phyloP scores from a whole-genome alignment of 108 stramenopile genomes.

The Licmophora abbreviata region DNA sequence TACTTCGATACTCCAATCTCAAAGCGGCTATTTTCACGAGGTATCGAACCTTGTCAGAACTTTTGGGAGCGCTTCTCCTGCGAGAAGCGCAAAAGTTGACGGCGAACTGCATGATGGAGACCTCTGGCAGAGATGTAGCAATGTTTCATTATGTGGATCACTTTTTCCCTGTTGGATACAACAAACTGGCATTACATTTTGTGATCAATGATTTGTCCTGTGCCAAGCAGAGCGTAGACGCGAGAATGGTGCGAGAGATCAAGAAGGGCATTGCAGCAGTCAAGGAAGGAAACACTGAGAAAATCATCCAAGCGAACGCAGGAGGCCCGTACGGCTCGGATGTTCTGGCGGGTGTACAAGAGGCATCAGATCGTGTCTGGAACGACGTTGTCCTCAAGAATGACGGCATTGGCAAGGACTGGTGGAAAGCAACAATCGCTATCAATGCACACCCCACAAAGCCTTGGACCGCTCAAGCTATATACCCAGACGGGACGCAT shows the following conservation, averaged over 20 bases:
- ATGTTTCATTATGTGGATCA: constrained; percentile 84
- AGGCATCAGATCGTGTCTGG: constrained; percentile 73
- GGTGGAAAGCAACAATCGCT: constrained; percentile 70
- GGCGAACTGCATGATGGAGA: constrained; percentile 78
- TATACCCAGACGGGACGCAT: constrained; percentile 57
- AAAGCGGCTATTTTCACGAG: constrained; percentile 84
- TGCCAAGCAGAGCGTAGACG: constrained; percentile 68
- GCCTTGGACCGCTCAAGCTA: constrained; percentile 75
- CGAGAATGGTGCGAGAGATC: constrained; percentile 76
- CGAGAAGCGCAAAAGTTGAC: constrained; percentile 43
- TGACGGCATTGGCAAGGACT: constrained; percentile 46
- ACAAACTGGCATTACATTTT: constrained; percentile 78
- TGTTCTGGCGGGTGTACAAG: constrained; percentile 61
- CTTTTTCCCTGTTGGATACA: constrained; percentile 59
- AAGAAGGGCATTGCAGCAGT: constrained; percentile 37
- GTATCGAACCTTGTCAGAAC: constrained; percentile 72
- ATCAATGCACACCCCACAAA: constrained; percentile 48
- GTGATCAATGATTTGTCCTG: constrained; percentile 64
- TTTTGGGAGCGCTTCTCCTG: constrained; percentile 62
- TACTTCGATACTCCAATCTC: constrained; percentile 54
- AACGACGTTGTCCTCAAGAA: constrained; percentile 26
- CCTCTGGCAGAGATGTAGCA: constrained; percentile 75
- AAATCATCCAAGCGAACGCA: constrained; percentile 63
- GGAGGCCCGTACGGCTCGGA: constrained; percentile 85
- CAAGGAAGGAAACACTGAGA: constrained; percentile 26